A percentile compares a stretch with the other conserved stretches of the same genome.
Conservation (phyloP, 148 eudicot genomes). For the Rhododendron ferrugineum region DNA sequence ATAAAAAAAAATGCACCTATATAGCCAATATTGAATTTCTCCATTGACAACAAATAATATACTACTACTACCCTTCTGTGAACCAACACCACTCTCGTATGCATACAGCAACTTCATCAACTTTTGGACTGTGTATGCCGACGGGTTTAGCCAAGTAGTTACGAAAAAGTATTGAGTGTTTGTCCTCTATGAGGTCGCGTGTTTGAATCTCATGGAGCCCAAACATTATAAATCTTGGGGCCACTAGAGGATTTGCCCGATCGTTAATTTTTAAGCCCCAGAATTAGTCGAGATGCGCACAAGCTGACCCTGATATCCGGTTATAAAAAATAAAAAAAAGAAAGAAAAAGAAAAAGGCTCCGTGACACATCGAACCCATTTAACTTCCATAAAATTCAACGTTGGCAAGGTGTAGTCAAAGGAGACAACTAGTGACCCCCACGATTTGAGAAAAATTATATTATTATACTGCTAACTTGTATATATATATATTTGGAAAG, state of each 20-base stretch:
- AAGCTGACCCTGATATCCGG: too few relatives aligned
- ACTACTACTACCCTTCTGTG: not conserved
- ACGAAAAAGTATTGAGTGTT: too few relatives aligned
- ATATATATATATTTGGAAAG: too few relatives aligned
- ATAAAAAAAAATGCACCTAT: not conserved
- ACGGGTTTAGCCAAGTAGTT: too few relatives aligned
- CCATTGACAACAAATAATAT: not conserved
- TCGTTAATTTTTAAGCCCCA: fast-evolving
- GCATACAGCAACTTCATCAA: not conserved
- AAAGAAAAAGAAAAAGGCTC: too few relatives aligned
- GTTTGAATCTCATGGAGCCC: too few relatives aligned
- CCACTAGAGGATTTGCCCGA: too few relatives aligned
- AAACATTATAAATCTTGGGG: too few relatives aligned
- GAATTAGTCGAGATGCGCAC: too few relatives aligned
- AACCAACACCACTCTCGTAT: not conserved
- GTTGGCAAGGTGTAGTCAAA: not conserved
- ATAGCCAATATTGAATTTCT: not conserved
- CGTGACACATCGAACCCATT: too few relatives aligned
- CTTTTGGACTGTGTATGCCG: not conserved
- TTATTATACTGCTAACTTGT: not conserved
- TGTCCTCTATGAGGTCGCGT: too few relatives aligned
- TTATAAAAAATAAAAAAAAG: too few relatives aligned
- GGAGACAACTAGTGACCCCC: not conserved
- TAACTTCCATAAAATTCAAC: not conserved
- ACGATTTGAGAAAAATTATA: not conserved